Conservation (phyloP, 371 early-diverging fungal species). For the Capniomyces stellatus region DNA sequence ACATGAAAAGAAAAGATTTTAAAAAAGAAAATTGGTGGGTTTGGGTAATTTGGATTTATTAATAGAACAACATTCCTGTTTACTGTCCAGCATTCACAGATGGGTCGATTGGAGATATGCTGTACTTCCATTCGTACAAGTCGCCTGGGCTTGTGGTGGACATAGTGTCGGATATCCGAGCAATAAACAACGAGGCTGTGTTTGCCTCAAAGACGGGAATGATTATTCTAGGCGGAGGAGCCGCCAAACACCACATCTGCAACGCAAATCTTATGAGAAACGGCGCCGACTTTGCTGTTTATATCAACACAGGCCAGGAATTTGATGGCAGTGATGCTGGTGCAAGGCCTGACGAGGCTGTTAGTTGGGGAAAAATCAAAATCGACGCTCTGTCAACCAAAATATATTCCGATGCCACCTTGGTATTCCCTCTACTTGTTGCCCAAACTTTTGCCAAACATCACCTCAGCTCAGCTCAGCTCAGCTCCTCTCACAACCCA, state of each 20-base stretch:
- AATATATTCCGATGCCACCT: slow-evolving; percentile 89
- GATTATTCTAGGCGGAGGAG: slow-evolving; percentile 97
- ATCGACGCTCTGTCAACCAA: slow-evolving; percentile 79
- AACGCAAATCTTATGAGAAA: slow-evolving; percentile 99
- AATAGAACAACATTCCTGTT: slow-evolving; percentile 88
- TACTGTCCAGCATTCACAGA: slow-evolving; percentile 98
- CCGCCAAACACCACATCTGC: slow-evolving; percentile 98
- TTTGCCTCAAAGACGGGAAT: slow-evolving; percentile 91
- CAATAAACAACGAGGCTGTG: slow-evolving; percentile 87
- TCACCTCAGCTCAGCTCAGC: too few species aligned
- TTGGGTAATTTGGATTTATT: slow-evolving; percentile 19
- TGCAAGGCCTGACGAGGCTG: slow-evolving; percentile 96
- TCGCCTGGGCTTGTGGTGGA: slow-evolving; percentile 93
- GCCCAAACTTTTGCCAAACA: slow-evolving; percentile 74
- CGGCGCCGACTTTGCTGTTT: slow-evolving; percentile 97
- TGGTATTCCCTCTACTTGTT: slow-evolving; percentile 90
- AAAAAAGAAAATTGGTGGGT: too few species aligned
- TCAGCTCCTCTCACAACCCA: too few species aligned
- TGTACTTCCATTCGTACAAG: slow-evolving; percentile 92
- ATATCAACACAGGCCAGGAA: slow-evolving; percentile 97
- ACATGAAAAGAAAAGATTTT: too few species aligned
- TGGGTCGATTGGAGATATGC: slow-evolving; percentile 98
- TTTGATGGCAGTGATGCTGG: slow-evolving; percentile 99
- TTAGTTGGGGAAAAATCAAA: slow-evolving; percentile 98
- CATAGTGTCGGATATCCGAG: slow-evolving; percentile 85